These are phyloP conservation scores for Cytospora paraplurivora DNA, from an alignment of 2,329 filamentous ascomycete species.

Conservation along the genomic window DNA sequence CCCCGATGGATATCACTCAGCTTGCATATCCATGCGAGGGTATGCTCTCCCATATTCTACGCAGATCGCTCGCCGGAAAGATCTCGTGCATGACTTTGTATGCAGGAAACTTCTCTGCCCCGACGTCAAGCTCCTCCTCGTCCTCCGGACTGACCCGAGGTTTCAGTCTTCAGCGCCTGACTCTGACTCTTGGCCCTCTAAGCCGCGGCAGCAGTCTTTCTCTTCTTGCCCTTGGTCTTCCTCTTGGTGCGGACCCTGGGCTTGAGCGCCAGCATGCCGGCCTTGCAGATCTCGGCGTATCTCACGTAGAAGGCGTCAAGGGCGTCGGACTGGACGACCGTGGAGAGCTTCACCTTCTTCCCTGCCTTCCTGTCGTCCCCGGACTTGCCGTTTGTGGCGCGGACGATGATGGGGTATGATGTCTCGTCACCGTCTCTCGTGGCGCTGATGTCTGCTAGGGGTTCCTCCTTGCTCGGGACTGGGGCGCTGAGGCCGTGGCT, in stretches of 20 bases:
- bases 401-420: constrained; percentile 68
- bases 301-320: constrained; percentile 78
- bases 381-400: constrained; percentile 79
- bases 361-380: constrained; percentile 51
- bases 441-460: constrained; percentile 62
- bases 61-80: not conserved
- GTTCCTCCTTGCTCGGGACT: constrained; percentile 48
- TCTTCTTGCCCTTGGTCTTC: constrained; percentile 76
- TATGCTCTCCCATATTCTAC: not conserved
- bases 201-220: constrained; percentile 49
- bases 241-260: constrained; percentile 89
- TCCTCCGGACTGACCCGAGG: constrained; percentile 18
- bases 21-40: not conserved
- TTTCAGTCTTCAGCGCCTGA: not conserved
- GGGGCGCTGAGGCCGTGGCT: constrained; percentile 48
- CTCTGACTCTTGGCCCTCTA: not conserved
- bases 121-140: not conserved
- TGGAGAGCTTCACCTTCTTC: constrained; percentile 75
- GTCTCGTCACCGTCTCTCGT: not conserved
- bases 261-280: constrained; percentile 85
- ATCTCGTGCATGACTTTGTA: not conserved
- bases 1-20: not conserved
- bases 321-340: constrained; percentile 74
- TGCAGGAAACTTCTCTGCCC: not conserved
- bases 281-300: constrained; percentile 91